Evolutionary conservation across 169 alveolate genomes (phyloP), one percentile per base, ranked within the genome.

Genomic region (Plasmodium inui): DNA sequence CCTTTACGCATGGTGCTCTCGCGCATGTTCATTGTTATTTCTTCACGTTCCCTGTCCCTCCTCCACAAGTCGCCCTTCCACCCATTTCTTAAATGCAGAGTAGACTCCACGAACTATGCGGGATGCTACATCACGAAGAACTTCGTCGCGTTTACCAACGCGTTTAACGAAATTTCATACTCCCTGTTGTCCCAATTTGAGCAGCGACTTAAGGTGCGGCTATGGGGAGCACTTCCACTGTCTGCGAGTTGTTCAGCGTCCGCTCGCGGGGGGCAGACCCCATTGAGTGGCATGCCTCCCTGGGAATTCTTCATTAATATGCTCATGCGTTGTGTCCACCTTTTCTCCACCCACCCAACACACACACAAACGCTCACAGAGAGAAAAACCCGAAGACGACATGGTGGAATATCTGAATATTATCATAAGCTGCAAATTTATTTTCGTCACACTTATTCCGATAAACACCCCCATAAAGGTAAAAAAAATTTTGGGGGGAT

Each of bases 401-500:
- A 12, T 88, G 37, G 46, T 79, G 46, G 74, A 53, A 12, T 88
- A 88, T 17, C 44, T 88, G 28, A 70, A 88, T 4, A 79, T 88
- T 39, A n/a, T 88, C 9, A 32, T 88, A 57, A 88, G 82, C 28
- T 78, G 72, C 72, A 88, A 67, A 28, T 88, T 88, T 44, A 41
- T 88, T 73, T 78, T 34, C 30, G 19, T 88, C 50, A 78, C 72
- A 6, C 89, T 88, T 57, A 80, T 88, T 88, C 94, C 94, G n/a
- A 32, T 79, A 39, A 88, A 88, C 72, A 88, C 94, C 34, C 94
- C 94, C 7, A 61, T 88, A 78, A 88, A 79, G 22, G 94, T 88
- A 88, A 26, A 46, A 46, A 46, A 46, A 46, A 0, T 0, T 10
- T 30, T 30, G 28, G 34, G 30, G 37, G 28, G n/a, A 19, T 28